Conservation (phyloP, 495 filamentous ascomycete species). For the Penicillium manginii region DNA sequence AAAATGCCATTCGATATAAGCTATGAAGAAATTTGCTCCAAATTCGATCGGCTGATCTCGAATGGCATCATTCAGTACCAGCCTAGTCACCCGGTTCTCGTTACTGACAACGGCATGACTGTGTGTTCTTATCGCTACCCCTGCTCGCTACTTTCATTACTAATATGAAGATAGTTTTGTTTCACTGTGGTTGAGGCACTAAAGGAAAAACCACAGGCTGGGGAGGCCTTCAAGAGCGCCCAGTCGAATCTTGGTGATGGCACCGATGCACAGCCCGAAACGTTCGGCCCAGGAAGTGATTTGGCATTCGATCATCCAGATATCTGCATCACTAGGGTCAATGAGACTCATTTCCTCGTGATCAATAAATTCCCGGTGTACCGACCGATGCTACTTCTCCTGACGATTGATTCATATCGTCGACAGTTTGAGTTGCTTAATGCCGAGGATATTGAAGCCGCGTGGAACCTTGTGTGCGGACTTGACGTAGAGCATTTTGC, state of each 20-base stretch:
- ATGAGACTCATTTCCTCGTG: constrained; percentile 37
- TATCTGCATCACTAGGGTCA: constrained; percentile 15
- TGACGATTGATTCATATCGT: constrained; percentile 41
- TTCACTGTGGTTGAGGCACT: constrained; percentile 14
- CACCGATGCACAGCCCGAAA: not conserved
- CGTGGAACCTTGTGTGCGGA: constrained; percentile 20
- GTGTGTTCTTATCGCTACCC: constrained; percentile 9
- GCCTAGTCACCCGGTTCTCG: constrained; percentile 12
- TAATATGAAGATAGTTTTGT: constrained; percentile 11
- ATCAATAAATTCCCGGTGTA: constrained; percentile 47
- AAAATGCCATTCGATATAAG: constrained; percentile 18
- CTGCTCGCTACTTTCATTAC: not conserved
- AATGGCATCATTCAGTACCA: constrained; percentile 18
- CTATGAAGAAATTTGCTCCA: constrained; percentile 21
- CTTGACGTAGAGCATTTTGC: constrained; percentile 24
- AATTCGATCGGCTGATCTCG: constrained; percentile 19
- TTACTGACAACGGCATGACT: constrained; percentile 17
- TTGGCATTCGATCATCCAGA: constrained; percentile 20
- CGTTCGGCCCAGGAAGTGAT: constrained; percentile 21
- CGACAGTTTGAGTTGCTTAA: constrained; percentile 37
- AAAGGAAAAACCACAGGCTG: constrained; percentile 17
- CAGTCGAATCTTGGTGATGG: not conserved
- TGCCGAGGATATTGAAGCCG: constrained; percentile 22
- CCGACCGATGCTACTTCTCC: constrained; percentile 42
- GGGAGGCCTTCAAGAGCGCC: not conserved